Base-by-base conservation (phyloP, 75 land plant genomes). In the Pinus tabuliformis region DNA sequence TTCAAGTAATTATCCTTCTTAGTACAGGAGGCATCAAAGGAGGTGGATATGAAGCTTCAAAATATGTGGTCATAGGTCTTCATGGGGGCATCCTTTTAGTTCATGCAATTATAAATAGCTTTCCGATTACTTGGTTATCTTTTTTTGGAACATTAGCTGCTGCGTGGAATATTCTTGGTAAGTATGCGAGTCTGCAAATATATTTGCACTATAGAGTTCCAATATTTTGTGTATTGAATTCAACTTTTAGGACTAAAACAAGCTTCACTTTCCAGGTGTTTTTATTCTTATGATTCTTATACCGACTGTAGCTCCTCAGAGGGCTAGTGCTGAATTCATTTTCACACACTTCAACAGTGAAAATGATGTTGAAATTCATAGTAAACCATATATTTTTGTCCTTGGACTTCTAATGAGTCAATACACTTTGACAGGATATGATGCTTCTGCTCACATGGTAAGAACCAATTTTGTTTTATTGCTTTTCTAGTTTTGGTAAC, bases 401-500 rank as follows among this genome's bases (percentile, higher is more conserved):
- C 59, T 95, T 30, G 98, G 98, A 36, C 91, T 95, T 57, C 81
- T 95, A 13, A 91, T 93, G 94, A 90, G 94, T 87, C 98, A 95
- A 77, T 95, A 95, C 81, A 87, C 98, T 14, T 77, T 91, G 6
- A 85, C 89, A 36, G 98, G 98, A 58, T 95, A 89, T 78, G 98
- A 95, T 86, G 94, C 94, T 59, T 93, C 98, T 77, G 98, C 94
- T 61, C 91, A 95, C 77, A 91, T 95, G 98, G 97, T 90, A 78
- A 83, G 84, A 65, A 64, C 62, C 56, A 7, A 26, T 45, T n/a
- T 73, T 62, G 33, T 22, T 22, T 66, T 68, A 68, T 12, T 68
- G n/a, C 24, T 42, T 68, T 49, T 64, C 18, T 68, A 18, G 0
- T 8, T 68, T 68, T 36, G 16, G 16, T 68, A n/a, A n/a, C 72